Evolutionary conservation across 1,284 basidiomycete species (phyloP), one percentile per base, ranked within the genome.

Genomic region (Mixia osmundae): DNA sequence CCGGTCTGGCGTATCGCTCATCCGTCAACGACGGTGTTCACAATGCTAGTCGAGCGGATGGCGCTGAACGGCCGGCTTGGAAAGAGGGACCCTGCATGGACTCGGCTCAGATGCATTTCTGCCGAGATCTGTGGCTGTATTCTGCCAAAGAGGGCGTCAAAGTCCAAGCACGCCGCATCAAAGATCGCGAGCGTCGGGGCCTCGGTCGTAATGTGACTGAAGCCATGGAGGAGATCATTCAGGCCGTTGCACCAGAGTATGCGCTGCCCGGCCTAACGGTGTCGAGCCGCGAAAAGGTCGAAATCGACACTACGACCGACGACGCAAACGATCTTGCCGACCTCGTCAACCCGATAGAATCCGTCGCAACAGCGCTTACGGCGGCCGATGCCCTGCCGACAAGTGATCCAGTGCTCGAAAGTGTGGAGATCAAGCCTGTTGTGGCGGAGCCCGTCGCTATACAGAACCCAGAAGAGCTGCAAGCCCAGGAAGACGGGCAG

Each of bases 91-190:
- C 74, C 21, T 94, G 85, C 54, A 68, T 91, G 52, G 85, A 94
- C 55, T 83, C 77, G 48, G 76, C 71, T 21, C 85, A 94, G 56
- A 79, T 82, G 33, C 89, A 78, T 74, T 91, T 94, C 62, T 94
- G 85, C 52, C 62, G 85, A 33, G 85, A 94, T 55, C 61, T 91
- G 27, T 94, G 85, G 85, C 64, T 80, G 14, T 66, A 68, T 45
- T 75, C 72, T 34, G 85, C 83, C 2, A 61, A 65, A 19, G 72
- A 76, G 37, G 72, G 72, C 5, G 48, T 60, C 20, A 71, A 75
- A 30, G 36, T 43, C 21, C 45, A 48, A 33, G 51, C 48, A 29
- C 47, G 50, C 38, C 37, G 39, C 35, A 44, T 44, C 4, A 38
- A 39, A 16, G 34, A 44, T 20, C 36, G 33, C 12, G 46, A 42